Evolutionary conservation across 495 filamentous ascomycete species (phyloP).

Genomic region (Hypoxylon lenormandii): DNA sequence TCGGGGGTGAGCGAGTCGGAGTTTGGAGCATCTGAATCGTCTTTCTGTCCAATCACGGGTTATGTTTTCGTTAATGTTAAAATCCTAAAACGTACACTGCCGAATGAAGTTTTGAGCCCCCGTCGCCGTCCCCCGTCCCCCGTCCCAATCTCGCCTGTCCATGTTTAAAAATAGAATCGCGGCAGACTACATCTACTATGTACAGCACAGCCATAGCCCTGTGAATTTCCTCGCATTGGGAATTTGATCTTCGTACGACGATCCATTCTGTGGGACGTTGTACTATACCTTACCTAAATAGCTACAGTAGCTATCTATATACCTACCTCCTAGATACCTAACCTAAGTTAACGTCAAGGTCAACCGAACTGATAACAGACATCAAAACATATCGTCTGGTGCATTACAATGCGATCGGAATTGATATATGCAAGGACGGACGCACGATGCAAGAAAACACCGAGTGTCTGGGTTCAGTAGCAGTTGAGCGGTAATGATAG

Average conservation of each 20-base stretch:
- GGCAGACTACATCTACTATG: conserved; percentile 16
- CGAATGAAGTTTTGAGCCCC: conserved; percentile 32
- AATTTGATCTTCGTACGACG: conserved; percentile 18
- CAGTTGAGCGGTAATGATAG: conserved; percentile 29
- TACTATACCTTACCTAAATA: background rate
- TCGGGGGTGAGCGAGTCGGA: conserved; percentile 28
- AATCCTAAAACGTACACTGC: conserved; percentile 35
- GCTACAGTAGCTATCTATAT: no score
- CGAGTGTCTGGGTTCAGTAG: conserved; percentile 33
- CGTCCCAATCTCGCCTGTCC: background rate
- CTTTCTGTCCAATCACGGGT: conserved; percentile 38
- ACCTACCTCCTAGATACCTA: no score
- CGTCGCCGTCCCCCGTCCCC: conserved; percentile 2
- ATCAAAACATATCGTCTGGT: background rate
- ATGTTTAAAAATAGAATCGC: conserved; percentile 45
- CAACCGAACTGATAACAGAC: conserved; percentile 22
- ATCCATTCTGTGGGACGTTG: conserved; percentile 8
- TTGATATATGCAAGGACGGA: conserved; percentile 35
- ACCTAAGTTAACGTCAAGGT: background rate
- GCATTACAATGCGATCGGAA: conserved; percentile 32
- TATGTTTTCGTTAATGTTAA: background rate
- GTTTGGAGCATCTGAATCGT: conserved; percentile 14
- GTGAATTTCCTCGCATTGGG: conserved; percentile 15
- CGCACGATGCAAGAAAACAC: conserved; percentile 40
- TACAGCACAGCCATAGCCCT: conserved; percentile 4